Evolutionary conservation across 2,329 filamentous ascomycete genomes (phyloP).

Genomic region (Ophiostoma pallidulum): DNA sequence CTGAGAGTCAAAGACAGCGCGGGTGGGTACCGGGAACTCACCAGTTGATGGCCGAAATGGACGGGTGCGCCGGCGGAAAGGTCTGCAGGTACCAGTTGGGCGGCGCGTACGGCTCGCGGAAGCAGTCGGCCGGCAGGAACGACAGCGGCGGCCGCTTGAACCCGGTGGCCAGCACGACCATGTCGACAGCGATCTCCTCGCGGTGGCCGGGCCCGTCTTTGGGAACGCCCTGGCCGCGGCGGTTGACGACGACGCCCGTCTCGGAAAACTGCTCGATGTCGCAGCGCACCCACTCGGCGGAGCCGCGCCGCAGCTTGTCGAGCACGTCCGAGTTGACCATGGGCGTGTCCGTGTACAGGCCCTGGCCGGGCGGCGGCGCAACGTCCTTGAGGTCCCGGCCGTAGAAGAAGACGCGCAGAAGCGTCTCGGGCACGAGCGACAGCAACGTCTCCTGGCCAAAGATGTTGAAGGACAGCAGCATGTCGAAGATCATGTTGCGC

Average conservation of each 20-base stretch:
- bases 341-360: conserved; percentile 73
- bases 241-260: conserved; percentile 60
- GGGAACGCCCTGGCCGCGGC: conserved; percentile 61
- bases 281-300: conserved; percentile 70
- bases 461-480: conserved; percentile 66
- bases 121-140: conserved; percentile 66
- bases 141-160: conserved; percentile 63
- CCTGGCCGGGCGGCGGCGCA: conserved; percentile 59
- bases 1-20: background rate
- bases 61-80: conserved; percentile 66
- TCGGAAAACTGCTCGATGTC: conserved; percentile 62
- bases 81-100: conserved; percentile 87
- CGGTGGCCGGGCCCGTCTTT: conserved; percentile 64
- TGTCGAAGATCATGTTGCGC: conserved; percentile 64
- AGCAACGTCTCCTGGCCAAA: conserved; percentile 67
- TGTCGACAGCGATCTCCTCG: conserved; percentile 58
- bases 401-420: conserved; percentile 74
- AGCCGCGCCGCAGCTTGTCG: conserved; percentile 59
- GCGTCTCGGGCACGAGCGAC: conserved; percentile 67
- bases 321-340: conserved; percentile 83
- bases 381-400: conserved; percentile 62
- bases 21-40: conserved; percentile 4
- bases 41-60: conserved; percentile 68
- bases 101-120: conserved; percentile 62
- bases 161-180: conserved; percentile 76